Conservation (phyloP, 202 grass and related monocot genomes). For the Digitaria exilis region DNA sequence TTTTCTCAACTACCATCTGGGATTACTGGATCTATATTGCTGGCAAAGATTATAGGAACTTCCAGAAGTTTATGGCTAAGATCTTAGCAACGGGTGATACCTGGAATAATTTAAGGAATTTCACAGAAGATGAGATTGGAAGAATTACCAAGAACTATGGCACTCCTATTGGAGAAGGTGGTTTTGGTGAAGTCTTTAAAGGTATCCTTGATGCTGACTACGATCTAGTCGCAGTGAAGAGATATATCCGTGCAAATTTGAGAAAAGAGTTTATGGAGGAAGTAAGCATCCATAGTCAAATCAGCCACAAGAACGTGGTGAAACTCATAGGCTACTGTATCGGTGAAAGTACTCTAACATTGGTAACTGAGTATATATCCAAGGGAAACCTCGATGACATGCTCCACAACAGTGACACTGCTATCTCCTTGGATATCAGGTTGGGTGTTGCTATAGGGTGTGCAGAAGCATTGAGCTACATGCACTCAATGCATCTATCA, state of each 20-base stretch:
- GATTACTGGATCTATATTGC: neutral
- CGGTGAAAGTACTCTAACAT: neutral
- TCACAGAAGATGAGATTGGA: constrained; percentile 11
- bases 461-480: constrained; percentile 21
- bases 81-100: neutral
- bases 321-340: constrained; percentile 13
- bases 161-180: neutral
- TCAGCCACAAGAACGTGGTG: constrained; percentile 22
- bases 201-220: neutral
- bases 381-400: neutral
- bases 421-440: constrained; percentile 3
- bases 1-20: neutral
- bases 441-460: constrained; percentile 7
- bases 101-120: neutral
- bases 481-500: neutral
- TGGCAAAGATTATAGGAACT: no score
- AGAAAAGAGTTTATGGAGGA: neutral
- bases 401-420: neutral
- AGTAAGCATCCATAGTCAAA: neutral
- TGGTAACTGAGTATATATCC: constrained; percentile 19
- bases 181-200: constrained; percentile 14
- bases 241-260: neutral
- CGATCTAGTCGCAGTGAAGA: constrained; percentile 1
- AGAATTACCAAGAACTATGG: neutral
- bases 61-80: neutral